These are phyloP conservation scores for Dicorynia guianensis DNA, from an alignment of 306 rosid species.

Conservation along the genomic window DNA sequence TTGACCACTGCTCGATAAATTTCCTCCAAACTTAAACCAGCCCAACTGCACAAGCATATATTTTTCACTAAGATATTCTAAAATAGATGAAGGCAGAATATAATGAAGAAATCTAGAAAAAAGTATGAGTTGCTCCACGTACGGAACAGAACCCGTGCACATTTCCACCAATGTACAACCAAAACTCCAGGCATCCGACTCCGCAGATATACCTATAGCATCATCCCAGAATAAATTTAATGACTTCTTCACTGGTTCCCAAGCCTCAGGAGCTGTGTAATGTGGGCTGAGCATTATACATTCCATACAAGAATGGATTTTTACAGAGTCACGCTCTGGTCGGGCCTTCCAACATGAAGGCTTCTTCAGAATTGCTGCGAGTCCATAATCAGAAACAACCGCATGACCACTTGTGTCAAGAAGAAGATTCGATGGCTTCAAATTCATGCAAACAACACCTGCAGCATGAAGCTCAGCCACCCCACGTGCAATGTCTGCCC, in stretches of 20 bases:
- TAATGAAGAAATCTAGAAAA: constrained; percentile 42
- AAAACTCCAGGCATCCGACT: constrained; percentile 99
- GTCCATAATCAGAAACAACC: constrained; percentile 96
- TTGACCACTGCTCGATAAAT: constrained; percentile 86
- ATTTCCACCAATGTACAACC: constrained; percentile 99
- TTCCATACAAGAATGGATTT: constrained; percentile 95
- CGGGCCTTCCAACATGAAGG: constrained; percentile 89
- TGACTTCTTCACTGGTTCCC: constrained; percentile 96
- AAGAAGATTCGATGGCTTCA: constrained; percentile 97
- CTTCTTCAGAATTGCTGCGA: constrained; percentile 93
- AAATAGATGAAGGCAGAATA: constrained; percentile 38
- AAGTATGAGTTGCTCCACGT: constrained; percentile 64
- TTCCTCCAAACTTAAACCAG: constrained; percentile 91
- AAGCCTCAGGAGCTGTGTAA: constrained; percentile 97
- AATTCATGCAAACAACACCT: constrained; percentile 95
- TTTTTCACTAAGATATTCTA: constrained; percentile 40
- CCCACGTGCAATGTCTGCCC: constrained; percentile 96
- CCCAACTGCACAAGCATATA: constrained; percentile 82
- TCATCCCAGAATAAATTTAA: constrained; percentile 96
- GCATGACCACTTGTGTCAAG: constrained; percentile 88
- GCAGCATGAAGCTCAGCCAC: constrained; percentile 99
- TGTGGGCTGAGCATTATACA: constrained; percentile 98
- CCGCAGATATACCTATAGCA: constrained; percentile 90
- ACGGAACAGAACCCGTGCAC: constrained; percentile 99
- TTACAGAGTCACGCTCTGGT: constrained; percentile 76